Evolutionary conservation across 352 stramenopile genomes (phyloP).

Genomic region (Globisporangium middletonii): DNA sequence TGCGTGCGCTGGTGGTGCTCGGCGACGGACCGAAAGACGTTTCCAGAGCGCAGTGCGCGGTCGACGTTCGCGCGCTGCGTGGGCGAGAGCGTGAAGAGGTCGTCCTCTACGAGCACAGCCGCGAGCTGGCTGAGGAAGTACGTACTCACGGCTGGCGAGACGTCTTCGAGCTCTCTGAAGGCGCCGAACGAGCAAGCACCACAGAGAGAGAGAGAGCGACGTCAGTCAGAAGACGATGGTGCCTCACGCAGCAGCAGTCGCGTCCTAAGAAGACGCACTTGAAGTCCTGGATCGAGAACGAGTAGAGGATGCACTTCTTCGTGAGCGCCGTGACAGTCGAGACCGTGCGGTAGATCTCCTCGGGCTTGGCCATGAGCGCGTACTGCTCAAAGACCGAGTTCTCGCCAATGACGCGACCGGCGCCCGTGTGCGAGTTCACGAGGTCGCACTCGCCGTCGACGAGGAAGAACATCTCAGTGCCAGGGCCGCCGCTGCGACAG

Average conservation of each 20-base stretch:
- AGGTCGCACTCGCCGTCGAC: conserved; percentile 81
- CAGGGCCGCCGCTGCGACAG: conserved; percentile 60
- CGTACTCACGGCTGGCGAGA: conserved; percentile 68
- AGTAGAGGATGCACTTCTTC: conserved; percentile 72
- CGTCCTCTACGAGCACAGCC: conserved; percentile 65
- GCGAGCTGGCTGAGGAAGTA: conserved; percentile 79
- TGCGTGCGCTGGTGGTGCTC: conserved; percentile 50
- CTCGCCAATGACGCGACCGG: conserved; percentile 53
- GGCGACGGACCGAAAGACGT: conserved; percentile 50
- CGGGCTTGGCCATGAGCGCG: conserved; percentile 55
- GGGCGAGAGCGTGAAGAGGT: conserved; percentile 44
- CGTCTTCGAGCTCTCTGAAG: conserved; percentile 45
- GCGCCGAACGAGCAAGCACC: not conserved
- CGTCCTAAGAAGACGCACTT: conserved; percentile 24
- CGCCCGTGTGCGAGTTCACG: conserved; percentile 55
- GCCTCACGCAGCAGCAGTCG: not conserved
- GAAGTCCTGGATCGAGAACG: conserved; percentile 74
- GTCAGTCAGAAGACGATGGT: not conserved
- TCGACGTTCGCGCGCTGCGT: conserved; percentile 55
- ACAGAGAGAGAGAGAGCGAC: not conserved
- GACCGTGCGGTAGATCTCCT: conserved; percentile 73
- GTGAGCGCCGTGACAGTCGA: conserved; percentile 66
- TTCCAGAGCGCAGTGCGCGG: conserved; percentile 38
- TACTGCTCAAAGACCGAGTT: conserved; percentile 84
- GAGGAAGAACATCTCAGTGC: conserved; percentile 81